Evolutionary conservation across 352 stramenopile genomes (phyloP).

Genomic region (Phytophthora constricta): DNA sequence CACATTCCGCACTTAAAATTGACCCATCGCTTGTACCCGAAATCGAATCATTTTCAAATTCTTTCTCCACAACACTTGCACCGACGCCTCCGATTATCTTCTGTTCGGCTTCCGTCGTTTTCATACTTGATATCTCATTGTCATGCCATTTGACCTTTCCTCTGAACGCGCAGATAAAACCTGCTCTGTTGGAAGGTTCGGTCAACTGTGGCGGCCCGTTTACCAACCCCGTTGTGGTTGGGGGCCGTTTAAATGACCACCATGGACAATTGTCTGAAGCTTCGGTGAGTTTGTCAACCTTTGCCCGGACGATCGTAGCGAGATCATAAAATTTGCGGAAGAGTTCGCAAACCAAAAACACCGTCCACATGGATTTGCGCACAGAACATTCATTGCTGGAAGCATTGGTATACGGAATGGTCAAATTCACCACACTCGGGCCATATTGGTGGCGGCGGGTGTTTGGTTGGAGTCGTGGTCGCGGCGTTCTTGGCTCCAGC

Average conservation of each 20-base stretch:
- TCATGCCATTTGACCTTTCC: too few species aligned
- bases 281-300: not conserved
- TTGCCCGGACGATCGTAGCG: not conserved
- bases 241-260: not conserved
- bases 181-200: too few species aligned
- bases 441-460: not conserved
- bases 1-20: too few species aligned
- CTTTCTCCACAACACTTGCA: too few species aligned
- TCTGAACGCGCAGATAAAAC: conserved; percentile 11
- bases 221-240: too few species aligned
- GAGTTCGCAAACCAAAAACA: not conserved
- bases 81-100: too few species aligned
- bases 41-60: too few species aligned
- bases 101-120: too few species aligned
- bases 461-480: not conserved
- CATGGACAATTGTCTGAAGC: not conserved
- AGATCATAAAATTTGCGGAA: not conserved
- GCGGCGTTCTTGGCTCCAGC: not conserved
- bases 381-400: not conserved
- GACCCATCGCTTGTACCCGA: too few species aligned
- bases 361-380: not conserved
- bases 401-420: not conserved
- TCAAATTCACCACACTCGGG: not conserved
- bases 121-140: too few species aligned
- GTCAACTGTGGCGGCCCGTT: too few species aligned